phyloP scores from a whole-genome alignment of 2,329 filamentous ascomycete species.

The Botrytis aclada region DNA sequence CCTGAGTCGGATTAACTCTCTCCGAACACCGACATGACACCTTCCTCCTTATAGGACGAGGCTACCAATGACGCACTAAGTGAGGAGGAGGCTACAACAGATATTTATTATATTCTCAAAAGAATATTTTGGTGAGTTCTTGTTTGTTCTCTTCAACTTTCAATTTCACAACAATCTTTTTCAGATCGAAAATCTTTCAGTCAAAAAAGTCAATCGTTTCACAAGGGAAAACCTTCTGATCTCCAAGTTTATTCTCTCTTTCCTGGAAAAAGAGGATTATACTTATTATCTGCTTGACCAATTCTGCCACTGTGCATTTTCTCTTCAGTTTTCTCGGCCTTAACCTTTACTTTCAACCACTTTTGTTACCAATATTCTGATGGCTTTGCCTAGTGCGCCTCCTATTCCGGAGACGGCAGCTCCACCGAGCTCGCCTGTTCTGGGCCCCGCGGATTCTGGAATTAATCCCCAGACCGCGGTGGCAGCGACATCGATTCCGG shows the following conservation, averaged over 20 bases:
- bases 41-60: not conserved
- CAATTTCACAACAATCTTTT: not conserved
- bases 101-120: not conserved
- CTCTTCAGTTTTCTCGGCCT: not conserved
- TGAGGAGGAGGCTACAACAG: not conserved
- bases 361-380: not conserved
- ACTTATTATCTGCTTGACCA: not conserved
- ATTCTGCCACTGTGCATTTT: not conserved
- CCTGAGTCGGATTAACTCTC: constrained; percentile 4
- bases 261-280: not conserved
- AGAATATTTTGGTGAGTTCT: not conserved
- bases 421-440: constrained; percentile 15
- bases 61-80: constrained; percentile 2
- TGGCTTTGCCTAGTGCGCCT: not conserved
- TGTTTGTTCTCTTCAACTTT: not conserved
- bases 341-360: not conserved
- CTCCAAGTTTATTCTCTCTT: not conserved
- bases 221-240: not conserved
- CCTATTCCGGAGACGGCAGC: not conserved
- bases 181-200: not conserved
- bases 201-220: not conserved
- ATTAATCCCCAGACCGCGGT: not conserved
- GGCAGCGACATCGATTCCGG: not conserved
- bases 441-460: not conserved
- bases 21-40: not conserved